Conservation (phyloP, 1,284 basidiomycete species). For the Sporisorium exsertum region DNA sequence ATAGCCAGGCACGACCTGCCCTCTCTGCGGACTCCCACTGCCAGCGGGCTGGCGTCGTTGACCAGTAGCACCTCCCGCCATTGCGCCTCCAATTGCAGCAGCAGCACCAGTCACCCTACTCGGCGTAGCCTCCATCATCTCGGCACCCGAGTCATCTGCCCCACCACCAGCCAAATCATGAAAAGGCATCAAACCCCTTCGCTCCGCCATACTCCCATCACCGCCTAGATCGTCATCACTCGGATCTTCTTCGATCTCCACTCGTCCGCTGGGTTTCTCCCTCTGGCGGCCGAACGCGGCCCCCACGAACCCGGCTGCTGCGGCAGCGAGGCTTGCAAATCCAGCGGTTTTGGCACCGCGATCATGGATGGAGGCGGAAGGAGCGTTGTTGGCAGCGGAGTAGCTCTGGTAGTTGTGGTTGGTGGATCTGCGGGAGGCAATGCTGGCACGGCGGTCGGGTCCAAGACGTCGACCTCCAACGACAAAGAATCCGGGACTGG, state of each 20-base stretch:
- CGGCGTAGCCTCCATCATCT: conserved; percentile 26
- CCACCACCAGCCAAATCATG: conserved; percentile 14
- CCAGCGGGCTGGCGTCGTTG: neutral
- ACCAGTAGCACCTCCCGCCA: conserved; percentile 5
- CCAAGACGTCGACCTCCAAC: conserved; percentile 44
- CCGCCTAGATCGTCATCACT: conserved; percentile 35
- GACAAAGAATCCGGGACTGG: conserved; percentile 55
- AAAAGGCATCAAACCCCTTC: conserved; percentile 43
- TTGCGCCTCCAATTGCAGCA: conserved; percentile 15
- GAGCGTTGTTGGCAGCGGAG: conserved; percentile 17
- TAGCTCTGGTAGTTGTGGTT: conserved; percentile 6
- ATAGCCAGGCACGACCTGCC: conserved; percentile 6
- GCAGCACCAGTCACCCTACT: conserved; percentile 7
- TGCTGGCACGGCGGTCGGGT: conserved; percentile 20
- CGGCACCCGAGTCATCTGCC: conserved; percentile 17
- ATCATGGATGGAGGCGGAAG: conserved; percentile 1
- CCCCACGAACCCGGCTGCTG: conserved; percentile 29
- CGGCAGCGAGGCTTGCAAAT: conserved; percentile 17
- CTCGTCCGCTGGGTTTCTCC: conserved; percentile 5
- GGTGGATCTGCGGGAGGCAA: conserved; percentile 24
- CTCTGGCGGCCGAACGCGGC: conserved; percentile 15
- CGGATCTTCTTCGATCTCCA: conserved; percentile 41
- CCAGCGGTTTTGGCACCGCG: neutral
- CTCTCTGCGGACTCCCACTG: conserved; percentile 1
- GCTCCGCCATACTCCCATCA: conserved; percentile 36